Conservation (phyloP, 1,284 basidiomycete species). For the Megacollybia platyphylla region DNA sequence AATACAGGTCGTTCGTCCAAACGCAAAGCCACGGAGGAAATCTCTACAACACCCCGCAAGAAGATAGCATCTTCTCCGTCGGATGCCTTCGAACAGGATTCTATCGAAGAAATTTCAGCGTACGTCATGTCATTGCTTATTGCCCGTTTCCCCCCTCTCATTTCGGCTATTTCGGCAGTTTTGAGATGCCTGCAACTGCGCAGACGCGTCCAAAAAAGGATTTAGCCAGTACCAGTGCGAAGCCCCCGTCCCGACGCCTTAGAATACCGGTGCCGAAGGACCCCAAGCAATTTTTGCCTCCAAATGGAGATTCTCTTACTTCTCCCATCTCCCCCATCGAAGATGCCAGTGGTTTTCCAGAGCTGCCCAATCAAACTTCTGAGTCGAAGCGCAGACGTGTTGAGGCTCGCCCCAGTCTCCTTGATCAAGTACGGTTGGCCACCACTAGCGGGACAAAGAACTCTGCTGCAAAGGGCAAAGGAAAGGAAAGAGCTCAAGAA, state of each 20-base stretch:
- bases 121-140: background rate
- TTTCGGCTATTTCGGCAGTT: background rate
- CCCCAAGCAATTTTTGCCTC: background rate
- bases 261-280: background rate
- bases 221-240: background rate
- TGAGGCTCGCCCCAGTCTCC: background rate
- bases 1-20: background rate
- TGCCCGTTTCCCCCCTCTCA: background rate
- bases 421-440: background rate
- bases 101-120: background rate
- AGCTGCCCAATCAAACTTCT: background rate
- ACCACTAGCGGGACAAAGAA: background rate
- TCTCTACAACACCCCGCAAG: background rate
- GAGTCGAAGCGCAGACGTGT: background rate
- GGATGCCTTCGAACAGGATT: background rate
- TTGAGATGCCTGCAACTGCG: background rate
- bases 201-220: background rate
- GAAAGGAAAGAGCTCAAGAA: background rate
- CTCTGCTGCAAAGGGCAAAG: background rate
- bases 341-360: background rate
- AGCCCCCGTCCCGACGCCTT: background rate
- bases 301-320: background rate
- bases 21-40: background rate
- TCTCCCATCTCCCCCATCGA: background rate
- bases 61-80: background rate